Conservation (phyloP, 257 asterid species). For the Verbena officinalis region DNA sequence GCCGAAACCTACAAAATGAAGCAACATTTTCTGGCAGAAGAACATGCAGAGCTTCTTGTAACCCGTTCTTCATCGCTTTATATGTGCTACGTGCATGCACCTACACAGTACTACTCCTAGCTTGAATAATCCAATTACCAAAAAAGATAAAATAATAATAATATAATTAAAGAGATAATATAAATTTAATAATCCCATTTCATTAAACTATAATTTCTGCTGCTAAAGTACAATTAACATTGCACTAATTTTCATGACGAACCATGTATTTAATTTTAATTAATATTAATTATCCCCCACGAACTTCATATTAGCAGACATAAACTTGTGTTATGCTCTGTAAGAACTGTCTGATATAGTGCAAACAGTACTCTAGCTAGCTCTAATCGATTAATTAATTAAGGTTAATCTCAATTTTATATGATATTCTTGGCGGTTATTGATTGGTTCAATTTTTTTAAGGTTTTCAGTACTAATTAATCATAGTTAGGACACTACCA, state of each 20-base stretch:
- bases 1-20: conserved; percentile 46
- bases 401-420: conserved; percentile 22
- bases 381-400: conserved; percentile 9
- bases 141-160: neutral
- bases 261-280: neutral
- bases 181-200: conserved; percentile 13
- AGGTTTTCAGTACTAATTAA: neutral
- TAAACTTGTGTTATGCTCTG: conserved; percentile 34
- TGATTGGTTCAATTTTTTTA: conserved; percentile 27
- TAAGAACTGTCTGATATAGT: conserved; percentile 30
- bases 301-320: conserved; percentile 33
- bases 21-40: conserved; percentile 57
- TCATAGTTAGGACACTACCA: conserved; percentile 33
- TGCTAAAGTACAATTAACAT: conserved; percentile 11
- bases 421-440: conserved; percentile 30
- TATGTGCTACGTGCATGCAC: conserved; percentile 46
- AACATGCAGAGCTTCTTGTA: conserved; percentile 57
- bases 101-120: conserved; percentile 34
- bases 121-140: conserved; percentile 24
- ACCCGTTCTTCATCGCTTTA: conserved; percentile 33
- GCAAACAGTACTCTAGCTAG: too few relatives aligned
- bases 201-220: neutral
- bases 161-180: neutral
- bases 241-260: conserved; percentile 30
- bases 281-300: conserved; percentile 25